Base-by-base conservation (phyloP, 768 basidiomycete genomes). In the Tephrocybe rancida region DNA sequence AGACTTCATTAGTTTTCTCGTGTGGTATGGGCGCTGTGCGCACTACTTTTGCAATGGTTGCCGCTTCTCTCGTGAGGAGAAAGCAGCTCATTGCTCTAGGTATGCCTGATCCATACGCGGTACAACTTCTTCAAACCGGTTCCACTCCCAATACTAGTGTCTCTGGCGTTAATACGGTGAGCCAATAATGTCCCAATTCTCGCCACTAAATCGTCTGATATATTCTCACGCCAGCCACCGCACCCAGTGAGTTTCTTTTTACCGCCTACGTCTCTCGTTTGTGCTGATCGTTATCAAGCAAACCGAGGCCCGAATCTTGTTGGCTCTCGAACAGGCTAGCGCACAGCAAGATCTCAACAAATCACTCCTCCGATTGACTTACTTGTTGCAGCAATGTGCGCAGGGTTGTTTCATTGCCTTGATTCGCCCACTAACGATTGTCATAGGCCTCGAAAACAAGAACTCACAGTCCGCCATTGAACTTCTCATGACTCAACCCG, bases 11-110 rank as follows among this genome's bases (percentile, higher is more conserved):
- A 18, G 90, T 98, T 3, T 98, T 98, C 68, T 94, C 90, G 44
- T 98, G 96, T 67, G 96, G 97, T 27, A 94, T 96, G 86, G 97
- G 97, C 41, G 93, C 92, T 2, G 95, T 98, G 1, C 82, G 96
- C 18, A 95, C 95, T 2, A 98, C 95, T 0, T 98, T 97, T 65
- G 94, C 92, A 3, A 98, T 98, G 97, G 83, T 88, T n/a, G 92
- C 94, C 6, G 95, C 96, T 0, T 84, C 87, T 52, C 77, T 99
- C 30, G 79, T 98, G 1, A 78, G 96, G 38, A 77, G 96, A 44
- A 90, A 87, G 62, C 88, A 92, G 65, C 70, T 87, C 10, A 74
- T 89, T 24, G 61, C 78, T 14, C 72, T 76, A 25, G 92, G 91
- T 1, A 69, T 87, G 43, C 78, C 80, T 3, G 96, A 98, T 65